phyloP scores from a whole-genome alignment of 148 eudicot species.

The Rhododendron henanense region DNA sequence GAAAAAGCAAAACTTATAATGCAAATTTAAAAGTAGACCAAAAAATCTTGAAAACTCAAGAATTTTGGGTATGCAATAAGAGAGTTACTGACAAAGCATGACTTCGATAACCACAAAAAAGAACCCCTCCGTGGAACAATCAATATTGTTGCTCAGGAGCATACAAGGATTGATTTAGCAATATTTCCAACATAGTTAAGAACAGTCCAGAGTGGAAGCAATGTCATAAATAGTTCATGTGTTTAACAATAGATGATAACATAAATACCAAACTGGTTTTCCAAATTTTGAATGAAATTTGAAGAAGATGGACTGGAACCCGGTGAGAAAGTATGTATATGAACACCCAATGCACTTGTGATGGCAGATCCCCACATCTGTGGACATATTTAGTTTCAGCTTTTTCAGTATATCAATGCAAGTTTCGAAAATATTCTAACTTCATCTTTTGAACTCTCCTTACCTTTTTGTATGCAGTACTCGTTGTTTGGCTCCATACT shows the following conservation, averaged over 20 bases:
- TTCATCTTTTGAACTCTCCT: neutral
- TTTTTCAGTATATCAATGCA: neutral
- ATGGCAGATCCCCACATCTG: neutral
- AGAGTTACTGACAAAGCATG: neutral
- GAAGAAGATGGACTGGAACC: neutral
- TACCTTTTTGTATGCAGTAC: constrained; percentile 41
- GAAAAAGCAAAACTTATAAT: neutral
- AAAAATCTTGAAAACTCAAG: neutral
- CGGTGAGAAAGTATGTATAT: neutral
- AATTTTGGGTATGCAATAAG: neutral
- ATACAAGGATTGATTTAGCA: neutral
- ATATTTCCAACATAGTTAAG: neutral
- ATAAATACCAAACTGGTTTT: neutral
- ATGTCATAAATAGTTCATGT: neutral
- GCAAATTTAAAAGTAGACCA: neutral
- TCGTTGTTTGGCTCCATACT: constrained; percentile 84
- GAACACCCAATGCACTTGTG: neutral
- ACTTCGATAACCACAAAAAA: neutral
- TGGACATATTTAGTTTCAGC: neutral
- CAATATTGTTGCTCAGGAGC: neutral
- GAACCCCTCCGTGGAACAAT: neutral
- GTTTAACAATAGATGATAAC: neutral
- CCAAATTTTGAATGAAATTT: neutral
- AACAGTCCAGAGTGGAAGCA: neutral
- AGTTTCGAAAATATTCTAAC: neutral